Base-by-base conservation (phyloP, 208 protist species). In the Strigomonas culicis region DNA sequence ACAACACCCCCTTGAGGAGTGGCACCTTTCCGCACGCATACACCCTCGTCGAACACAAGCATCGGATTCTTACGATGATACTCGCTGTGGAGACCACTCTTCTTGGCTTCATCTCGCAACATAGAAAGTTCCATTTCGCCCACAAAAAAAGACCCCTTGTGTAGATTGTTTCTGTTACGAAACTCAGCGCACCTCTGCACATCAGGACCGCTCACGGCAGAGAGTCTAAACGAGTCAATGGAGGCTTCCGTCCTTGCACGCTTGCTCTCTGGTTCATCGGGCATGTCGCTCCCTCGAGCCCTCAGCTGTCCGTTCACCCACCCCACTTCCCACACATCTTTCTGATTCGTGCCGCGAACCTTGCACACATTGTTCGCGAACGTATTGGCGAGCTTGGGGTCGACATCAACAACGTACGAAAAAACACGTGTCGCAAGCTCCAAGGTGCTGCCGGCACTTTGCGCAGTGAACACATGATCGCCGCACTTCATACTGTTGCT, bases 371-470 rank as follows among this genome's bases (percentile, higher is more conserved):
- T 70, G 30, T 63, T 60, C 21, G 82, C 62, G 51, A 93, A 63
- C 36, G 66, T 64, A 21, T 75, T 79, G 1, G 78, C 80, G 46
- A 95, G 73, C 41, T 49, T 60, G 19, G 80, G 69, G 58, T 92
- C 85, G 17, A 96, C 66, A 49, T 86, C 78, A 25, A 93, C 84
- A 19, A 76, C 30, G 71, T 92, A 96, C 4, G 90, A 93, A 63
- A 88, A 88, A 10, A 96, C 85, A 31, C 83, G 86, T 4, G 83
- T 92, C 7, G 86, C 90, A 13, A 96, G 66, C 69, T 96, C 79
- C 31, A 96, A 59, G 28, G 80, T 32, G 24, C 71, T 51, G 15
- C 65, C 57, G 3, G 67, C 28, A 2, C 60, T 58, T 28, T 28
- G 75, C 28, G 72, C 60, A 4, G 80, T 71, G 59, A 85, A 82